Percentiles rank a stretch among this genome's conserved stretches.
phyloP scores from a whole-genome alignment of 2,329 filamentous ascomycete species.

The Alternaria postmessia region DNA sequence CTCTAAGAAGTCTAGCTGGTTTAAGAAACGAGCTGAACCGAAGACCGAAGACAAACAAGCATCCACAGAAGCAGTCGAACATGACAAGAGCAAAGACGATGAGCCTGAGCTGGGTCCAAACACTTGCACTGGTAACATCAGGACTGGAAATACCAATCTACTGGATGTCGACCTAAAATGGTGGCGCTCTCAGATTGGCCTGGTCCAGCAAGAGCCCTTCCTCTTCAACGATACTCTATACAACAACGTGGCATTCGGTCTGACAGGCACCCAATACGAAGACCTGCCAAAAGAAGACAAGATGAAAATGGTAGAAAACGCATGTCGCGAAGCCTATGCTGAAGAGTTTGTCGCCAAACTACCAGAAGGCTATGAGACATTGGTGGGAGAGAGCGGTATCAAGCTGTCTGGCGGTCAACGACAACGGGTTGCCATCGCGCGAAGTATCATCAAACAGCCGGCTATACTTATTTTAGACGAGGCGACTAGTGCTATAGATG shows the following conservation, averaged over 20 bases:
- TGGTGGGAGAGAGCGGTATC: constrained; percentile 78
- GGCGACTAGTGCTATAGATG: constrained; percentile 73
- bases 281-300: constrained; percentile 64
- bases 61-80: neutral
- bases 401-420: constrained; percentile 85
- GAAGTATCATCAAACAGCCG: constrained; percentile 73
- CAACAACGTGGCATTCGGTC: constrained; percentile 51
- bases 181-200: constrained; percentile 57
- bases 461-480: constrained; percentile 76
- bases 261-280: constrained; percentile 57
- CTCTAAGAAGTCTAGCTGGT: constrained; percentile 23
- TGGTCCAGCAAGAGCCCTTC: constrained; percentile 53
- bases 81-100: constrained; percentile 21
- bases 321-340: constrained; percentile 51
- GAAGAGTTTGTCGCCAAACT: constrained; percentile 50
- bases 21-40: constrained; percentile 2
- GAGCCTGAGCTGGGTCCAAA: constrained; percentile 35
- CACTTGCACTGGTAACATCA: constrained; percentile 45
- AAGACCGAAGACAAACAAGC: constrained; percentile 3
- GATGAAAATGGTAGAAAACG: constrained; percentile 59
- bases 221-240: constrained; percentile 53
- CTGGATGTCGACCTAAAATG: constrained; percentile 50
- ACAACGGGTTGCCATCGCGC: constrained; percentile 80
- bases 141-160: constrained; percentile 40
- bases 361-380: constrained; percentile 71